Conservation (phyloP, 192 early-diverging fungal genomes). For the Gonapodya prolifera region DNA sequence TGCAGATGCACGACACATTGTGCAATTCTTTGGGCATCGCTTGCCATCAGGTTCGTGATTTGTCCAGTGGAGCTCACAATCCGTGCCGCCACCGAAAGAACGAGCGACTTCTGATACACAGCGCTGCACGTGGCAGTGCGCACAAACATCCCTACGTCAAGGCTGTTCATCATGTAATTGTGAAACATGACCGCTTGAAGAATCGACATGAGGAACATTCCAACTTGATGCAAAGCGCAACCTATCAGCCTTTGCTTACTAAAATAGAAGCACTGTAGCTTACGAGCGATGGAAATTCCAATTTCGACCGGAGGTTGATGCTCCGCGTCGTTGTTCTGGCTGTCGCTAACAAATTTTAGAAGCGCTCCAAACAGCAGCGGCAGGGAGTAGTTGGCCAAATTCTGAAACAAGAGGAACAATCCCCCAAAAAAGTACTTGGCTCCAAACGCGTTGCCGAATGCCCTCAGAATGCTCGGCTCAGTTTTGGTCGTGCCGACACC, state of each 20-base stretch:
- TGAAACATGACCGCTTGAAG: background rate
- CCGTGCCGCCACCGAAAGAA: conserved; percentile 63
- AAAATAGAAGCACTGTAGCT: background rate
- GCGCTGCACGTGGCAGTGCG: background rate
- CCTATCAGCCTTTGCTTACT: background rate
- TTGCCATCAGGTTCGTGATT: conserved; percentile 51
- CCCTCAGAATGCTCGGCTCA: background rate
- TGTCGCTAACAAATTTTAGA: background rate
- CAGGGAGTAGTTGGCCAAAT: background rate
- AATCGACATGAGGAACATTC: background rate
- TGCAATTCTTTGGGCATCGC: conserved; percentile 48
- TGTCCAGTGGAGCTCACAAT: conserved; percentile 45
- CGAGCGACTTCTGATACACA: conserved; percentile 2
- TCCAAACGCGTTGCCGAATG: background rate
- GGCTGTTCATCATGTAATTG: background rate
- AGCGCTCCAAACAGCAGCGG: background rate
- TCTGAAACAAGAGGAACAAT: background rate
- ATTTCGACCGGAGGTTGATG: background rate
- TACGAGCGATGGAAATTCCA: background rate
- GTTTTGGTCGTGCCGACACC: background rate
- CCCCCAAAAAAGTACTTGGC: background rate
- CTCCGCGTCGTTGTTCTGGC: background rate
- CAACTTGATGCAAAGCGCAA: background rate
- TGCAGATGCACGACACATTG: conserved; percentile 38
- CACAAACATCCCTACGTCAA: background rate